Evolutionary conservation across 2,329 filamentous ascomycete genomes (phyloP).

Genomic region (Seiridium unicorne): DNA sequence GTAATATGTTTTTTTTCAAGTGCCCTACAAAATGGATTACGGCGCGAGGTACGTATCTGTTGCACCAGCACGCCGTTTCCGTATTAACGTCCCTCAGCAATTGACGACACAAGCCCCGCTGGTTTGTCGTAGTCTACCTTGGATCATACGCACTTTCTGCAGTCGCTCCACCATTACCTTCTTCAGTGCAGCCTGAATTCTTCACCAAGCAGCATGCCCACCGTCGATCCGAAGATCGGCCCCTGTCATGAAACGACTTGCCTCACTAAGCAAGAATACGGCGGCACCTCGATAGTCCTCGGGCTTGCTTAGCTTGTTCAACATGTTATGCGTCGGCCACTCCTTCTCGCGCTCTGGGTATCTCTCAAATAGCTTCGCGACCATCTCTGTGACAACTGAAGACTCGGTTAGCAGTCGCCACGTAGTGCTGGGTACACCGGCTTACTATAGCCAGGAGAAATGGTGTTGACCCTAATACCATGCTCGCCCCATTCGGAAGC

Average conservation of each 20-base stretch:
- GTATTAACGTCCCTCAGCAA: too few relatives aligned
- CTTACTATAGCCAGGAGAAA: constrained; percentile 70
- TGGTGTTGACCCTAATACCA: constrained; percentile 77
- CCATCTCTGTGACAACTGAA: constrained; percentile 72
- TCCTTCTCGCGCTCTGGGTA: constrained; percentile 65
- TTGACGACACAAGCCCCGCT: too few relatives aligned
- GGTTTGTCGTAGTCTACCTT: too few relatives aligned
- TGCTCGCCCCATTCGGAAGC: constrained; percentile 71
- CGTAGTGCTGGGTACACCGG: not conserved
- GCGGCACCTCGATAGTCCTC: constrained; percentile 71
- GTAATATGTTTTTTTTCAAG: too few relatives aligned
- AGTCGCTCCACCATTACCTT: too few relatives aligned
- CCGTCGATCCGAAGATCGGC: constrained; percentile 70
- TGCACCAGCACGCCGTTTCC: too few relatives aligned
- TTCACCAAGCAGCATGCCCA: constrained; percentile 62
- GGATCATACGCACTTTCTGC: too few relatives aligned
- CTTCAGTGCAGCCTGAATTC: too few relatives aligned
- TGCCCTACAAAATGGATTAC: too few relatives aligned
- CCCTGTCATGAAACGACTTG: constrained; percentile 70
- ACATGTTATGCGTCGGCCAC: constrained; percentile 86
- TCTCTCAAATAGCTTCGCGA: constrained; percentile 72
- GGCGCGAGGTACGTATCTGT: too few relatives aligned
- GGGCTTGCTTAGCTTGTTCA: constrained; percentile 65
- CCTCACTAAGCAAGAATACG: constrained; percentile 65
- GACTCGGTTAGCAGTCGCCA: not conserved